phyloP scores from a whole-genome alignment of 108 stramenopile genomes.

The Cyclotella cryptica region DNA sequence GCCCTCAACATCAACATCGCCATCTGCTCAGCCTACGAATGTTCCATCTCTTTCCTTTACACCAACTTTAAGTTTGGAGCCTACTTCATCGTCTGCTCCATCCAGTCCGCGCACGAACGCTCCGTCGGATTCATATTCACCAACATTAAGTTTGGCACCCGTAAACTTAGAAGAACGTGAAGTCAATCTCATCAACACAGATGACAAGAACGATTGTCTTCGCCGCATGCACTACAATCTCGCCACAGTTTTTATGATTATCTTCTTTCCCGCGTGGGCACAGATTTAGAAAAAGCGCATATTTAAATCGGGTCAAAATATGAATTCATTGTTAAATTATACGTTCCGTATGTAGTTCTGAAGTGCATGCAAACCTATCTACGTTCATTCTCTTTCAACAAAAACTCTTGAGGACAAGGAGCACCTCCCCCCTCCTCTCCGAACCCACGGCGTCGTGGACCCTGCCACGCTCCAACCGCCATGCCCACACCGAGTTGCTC shows the following conservation, averaged over 20 bases:
- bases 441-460: constrained; percentile 60
- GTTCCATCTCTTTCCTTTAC: background rate
- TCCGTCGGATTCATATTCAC: background rate
- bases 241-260: no score
- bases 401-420: constrained; percentile 89
- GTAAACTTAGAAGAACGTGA: no score
- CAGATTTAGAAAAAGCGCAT: background rate
- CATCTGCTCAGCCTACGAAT: background rate
- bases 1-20: constrained; percentile 1
- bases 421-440: constrained; percentile 86
- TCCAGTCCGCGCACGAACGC: background rate
- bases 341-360: background rate
- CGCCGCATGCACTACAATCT: no score
- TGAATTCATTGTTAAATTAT: no score
- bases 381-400: constrained; percentile 71
- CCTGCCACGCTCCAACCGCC: constrained; percentile 66
- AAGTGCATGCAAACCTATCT: background rate
- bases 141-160: background rate
- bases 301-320: no score
- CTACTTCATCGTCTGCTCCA: constrained; percentile 1
- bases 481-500: constrained; percentile 28
- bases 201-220: no score
- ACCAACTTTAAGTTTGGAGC: background rate
- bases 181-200: no score
- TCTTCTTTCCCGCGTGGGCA: no score